phyloP scores from a whole-genome alignment of 202 grass and related monocot genomes.

The Hordeum pubiflorum region DNA sequence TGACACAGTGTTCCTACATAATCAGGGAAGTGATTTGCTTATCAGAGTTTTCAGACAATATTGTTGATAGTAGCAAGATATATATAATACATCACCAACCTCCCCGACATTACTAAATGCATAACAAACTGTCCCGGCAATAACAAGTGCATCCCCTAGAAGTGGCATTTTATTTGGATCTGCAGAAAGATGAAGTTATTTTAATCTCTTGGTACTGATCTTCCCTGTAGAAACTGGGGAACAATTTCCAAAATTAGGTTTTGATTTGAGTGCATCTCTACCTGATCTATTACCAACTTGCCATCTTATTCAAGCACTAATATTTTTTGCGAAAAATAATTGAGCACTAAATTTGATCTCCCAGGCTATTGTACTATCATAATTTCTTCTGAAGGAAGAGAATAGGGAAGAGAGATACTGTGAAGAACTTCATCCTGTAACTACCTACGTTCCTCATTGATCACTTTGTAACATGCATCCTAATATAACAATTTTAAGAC shows the following conservation, averaged over 20 bases:
- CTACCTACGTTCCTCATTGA: background rate
- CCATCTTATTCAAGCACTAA: constrained; percentile 7
- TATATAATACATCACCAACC: constrained; percentile 34
- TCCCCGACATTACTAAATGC: constrained; percentile 63
- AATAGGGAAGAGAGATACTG: background rate
- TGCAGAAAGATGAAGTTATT: constrained; percentile 21
- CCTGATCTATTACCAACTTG: background rate
- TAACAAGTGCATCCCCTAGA: constrained; percentile 73
- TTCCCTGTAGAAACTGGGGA: constrained; percentile 6
- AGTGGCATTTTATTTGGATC: constrained; percentile 56
- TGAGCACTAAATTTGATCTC: background rate
- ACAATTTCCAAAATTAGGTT: background rate
- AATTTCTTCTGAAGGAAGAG: background rate
- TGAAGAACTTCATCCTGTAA: background rate
- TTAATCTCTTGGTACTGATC: background rate
- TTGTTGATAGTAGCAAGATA: constrained; percentile 2
- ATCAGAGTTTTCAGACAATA: background rate
- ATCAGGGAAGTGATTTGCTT: background rate
- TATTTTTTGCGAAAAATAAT: no score
- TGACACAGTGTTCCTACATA: constrained; percentile 71
- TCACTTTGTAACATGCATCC: background rate
- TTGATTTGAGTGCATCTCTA: background rate
- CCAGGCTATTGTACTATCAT: constrained; percentile 8
- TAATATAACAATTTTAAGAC: background rate
- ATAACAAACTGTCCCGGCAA: constrained; percentile 69